phyloP scores from a whole-genome alignment of 805 yeast species.

The Priceomyces castillae region DNA sequence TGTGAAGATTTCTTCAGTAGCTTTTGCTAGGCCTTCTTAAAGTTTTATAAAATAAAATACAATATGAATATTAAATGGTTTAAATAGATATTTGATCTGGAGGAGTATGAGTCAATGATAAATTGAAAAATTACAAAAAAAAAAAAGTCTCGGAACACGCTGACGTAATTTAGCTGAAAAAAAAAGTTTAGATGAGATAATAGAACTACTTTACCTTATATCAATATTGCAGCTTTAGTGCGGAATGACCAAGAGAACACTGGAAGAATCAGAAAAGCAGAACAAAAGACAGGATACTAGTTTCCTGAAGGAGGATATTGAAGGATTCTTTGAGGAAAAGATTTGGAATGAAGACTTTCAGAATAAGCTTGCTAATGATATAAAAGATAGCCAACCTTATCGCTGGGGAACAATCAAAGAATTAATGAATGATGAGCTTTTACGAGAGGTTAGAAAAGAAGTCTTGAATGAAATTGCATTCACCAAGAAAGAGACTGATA shows the following conservation, averaged over 20 bases:
- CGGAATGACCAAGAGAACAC: not conserved
- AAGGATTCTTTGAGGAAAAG: slow-evolving; percentile 44
- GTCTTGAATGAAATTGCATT: slow-evolving; percentile 81
- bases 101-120: slow-evolving; percentile 2
- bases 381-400: slow-evolving; percentile 69
- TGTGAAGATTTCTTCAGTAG: too few species aligned
- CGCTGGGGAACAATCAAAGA: slow-evolving; percentile 83
- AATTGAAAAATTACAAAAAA: not conserved
- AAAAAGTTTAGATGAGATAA: not conserved
- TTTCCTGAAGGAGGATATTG: slow-evolving; percentile 34
- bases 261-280: not conserved
- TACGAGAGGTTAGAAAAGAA: slow-evolving; percentile 80
- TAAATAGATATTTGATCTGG: not conserved
- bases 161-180: not conserved
- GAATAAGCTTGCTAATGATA: slow-evolving; percentile 36
- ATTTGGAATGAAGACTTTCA: slow-evolving; percentile 47
- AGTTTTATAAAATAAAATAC: too few species aligned
- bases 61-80: not conserved
- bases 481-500: slow-evolving; percentile 95
- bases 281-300: slow-evolving; percentile 3
- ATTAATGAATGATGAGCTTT: slow-evolving; percentile 70
- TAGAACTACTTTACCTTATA: not conserved
- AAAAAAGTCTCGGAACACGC: not conserved
- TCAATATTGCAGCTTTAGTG: not conserved
- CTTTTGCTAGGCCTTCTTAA: too few species aligned